phyloP scores from a whole-genome alignment of 164 flowering plant genomes.

The Berberis vulgaris region DNA sequence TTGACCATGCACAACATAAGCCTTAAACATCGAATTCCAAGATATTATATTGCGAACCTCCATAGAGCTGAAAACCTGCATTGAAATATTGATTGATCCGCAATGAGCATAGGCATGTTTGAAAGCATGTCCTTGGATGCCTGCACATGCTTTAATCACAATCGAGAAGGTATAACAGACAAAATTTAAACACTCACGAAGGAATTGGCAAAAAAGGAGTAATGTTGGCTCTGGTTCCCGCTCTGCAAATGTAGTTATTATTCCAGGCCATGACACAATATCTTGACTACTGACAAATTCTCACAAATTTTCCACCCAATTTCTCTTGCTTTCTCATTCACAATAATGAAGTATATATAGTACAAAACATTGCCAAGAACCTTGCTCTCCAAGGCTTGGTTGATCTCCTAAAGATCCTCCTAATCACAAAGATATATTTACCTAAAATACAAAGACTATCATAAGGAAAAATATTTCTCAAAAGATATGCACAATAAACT shows the following conservation, averaged over 20 bases:
- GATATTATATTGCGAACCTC: constrained; percentile 39
- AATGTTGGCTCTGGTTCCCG: constrained; percentile 44
- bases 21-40: constrained; percentile 82
- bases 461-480: too few species aligned
- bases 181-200: constrained; percentile 30
- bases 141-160: constrained; percentile 67
- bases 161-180: constrained; percentile 52
- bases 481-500: too few species aligned
- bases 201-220: constrained; percentile 36
- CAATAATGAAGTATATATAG: too few species aligned
- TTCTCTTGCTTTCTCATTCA: too few species aligned
- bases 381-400: too few species aligned
- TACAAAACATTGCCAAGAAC: too few species aligned
- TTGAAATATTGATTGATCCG: constrained; percentile 41
- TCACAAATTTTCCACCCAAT: too few species aligned
- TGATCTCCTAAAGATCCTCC: too few species aligned
- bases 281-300: too few species aligned
- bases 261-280: constrained; percentile 65
- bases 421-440: too few species aligned
- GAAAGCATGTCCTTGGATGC: constrained; percentile 45
- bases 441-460: too few species aligned
- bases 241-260: constrained; percentile 50
- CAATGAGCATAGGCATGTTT: constrained; percentile 72
- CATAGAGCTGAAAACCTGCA: constrained; percentile 41
- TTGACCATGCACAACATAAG: constrained; percentile 64